Percentiles rank a stretch among this genome's conserved stretches.
Evolutionary conservation across 371 early-diverging fungal species (phyloP).

Genomic region (Smittium culicis): DNA sequence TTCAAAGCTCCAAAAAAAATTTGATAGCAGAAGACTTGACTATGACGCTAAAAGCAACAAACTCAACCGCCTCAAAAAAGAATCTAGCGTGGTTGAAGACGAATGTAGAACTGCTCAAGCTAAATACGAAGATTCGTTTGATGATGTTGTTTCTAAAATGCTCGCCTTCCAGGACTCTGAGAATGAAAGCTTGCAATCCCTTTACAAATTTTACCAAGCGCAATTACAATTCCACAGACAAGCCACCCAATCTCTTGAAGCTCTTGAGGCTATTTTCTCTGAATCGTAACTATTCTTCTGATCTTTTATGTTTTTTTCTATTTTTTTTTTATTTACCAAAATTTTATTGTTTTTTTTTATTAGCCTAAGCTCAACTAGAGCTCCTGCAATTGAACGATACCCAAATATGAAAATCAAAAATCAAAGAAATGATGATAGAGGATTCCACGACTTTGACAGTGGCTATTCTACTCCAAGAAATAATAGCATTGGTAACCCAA

Average conservation of each 20-base stretch:
- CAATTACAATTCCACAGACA: conserved; percentile 35
- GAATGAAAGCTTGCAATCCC: conserved; percentile 30
- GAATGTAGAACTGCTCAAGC: conserved; percentile 73
- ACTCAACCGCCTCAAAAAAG: conserved; percentile 75
- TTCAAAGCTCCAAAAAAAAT: conserved; percentile 52
- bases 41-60: conserved; percentile 81
- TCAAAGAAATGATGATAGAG: not conserved
- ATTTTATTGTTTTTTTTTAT: not conserved
- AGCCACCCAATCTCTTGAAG: conserved; percentile 30
- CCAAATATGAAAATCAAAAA: not conserved
- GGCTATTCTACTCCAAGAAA: conserved; percentile 13
- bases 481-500: not conserved
- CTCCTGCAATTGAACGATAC: conserved; percentile 2
- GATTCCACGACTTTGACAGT: conserved; percentile 18
- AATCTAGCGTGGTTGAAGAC: conserved; percentile 77
- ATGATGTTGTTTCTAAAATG: conserved; percentile 51
- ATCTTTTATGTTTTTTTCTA: not conserved
- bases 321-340: not conserved
- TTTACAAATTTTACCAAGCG: conserved; percentile 36
- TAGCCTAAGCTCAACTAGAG: conserved; percentile 6
- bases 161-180: conserved; percentile 49
- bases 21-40: conserved; percentile 76
- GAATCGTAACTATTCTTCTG: not conserved
- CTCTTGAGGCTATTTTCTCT: conserved; percentile 17
- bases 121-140: conserved; percentile 80